A percentile compares a stretch with the other conserved stretches of the same genome.
Conservation (phyloP, 441 rosid species). For the Raphanus hybrid region DNA sequence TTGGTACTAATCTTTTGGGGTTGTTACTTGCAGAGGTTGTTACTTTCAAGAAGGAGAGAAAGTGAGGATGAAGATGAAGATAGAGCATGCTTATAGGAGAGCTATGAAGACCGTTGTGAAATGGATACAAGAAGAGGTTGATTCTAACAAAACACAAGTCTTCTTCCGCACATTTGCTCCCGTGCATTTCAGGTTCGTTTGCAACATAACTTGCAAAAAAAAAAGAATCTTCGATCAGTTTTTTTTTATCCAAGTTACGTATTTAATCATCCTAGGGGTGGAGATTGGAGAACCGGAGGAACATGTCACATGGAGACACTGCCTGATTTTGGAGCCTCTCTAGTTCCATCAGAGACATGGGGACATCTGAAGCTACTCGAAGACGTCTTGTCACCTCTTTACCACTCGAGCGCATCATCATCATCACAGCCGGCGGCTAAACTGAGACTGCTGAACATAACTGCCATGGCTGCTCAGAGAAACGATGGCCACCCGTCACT, state of each 20-base stretch:
- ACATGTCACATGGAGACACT: slow-evolving; percentile 81
- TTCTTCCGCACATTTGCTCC: slow-evolving; percentile 94
- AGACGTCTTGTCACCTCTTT: slow-evolving; percentile 52
- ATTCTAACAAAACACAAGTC: slow-evolving; percentile 72
- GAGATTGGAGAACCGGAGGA: slow-evolving; percentile 90
- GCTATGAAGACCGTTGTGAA: slow-evolving; percentile 68
- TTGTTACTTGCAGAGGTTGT: slow-evolving; percentile 62
- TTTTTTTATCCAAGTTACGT: background rate
- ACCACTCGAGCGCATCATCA: slow-evolving; percentile 41
- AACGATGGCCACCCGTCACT: slow-evolving; percentile 91
- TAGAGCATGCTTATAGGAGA: slow-evolving; percentile 66
- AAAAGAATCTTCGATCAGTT: background rate
- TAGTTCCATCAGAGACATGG: slow-evolving; percentile 68
- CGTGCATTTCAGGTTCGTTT: slow-evolving; percentile 88
- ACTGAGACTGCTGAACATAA: slow-evolving; percentile 61
- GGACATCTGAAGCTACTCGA: slow-evolving; percentile 51
- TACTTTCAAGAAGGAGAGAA: slow-evolving; percentile 78
- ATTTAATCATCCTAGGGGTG: slow-evolving; percentile 56
- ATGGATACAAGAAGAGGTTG: slow-evolving; percentile 74
- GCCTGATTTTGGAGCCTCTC: slow-evolving; percentile 64
- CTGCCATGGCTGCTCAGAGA: slow-evolving; percentile 71
- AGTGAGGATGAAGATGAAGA: slow-evolving; percentile 63
- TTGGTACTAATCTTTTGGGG: slow-evolving; percentile 12
- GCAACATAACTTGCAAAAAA: background rate
- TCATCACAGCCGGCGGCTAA: slow-evolving; percentile 19